Conservation (phyloP, 108 stramenopile genomes). For the Nannochloropsis oceanica region DNA sequence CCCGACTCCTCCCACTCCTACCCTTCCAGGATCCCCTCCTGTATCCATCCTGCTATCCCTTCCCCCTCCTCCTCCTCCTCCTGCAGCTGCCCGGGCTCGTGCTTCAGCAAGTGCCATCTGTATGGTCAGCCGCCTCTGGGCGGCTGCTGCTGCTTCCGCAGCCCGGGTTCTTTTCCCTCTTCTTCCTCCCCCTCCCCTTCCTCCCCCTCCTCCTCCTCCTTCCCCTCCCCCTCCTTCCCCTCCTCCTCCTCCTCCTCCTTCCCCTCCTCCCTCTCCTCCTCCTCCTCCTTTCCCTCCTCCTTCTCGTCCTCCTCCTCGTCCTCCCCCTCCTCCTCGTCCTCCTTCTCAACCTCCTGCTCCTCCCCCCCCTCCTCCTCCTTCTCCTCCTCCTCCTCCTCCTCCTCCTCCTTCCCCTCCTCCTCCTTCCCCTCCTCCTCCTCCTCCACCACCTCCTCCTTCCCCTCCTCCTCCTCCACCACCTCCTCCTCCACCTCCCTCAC, state of each 20-base stretch:
- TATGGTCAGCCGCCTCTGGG: no score
- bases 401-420: not conserved
- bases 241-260: not conserved
- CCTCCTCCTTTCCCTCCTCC: not conserved
- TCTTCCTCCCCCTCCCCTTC: no score
- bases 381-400: not conserved
- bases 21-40: no score
- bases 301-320: not conserved
- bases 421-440: not conserved
- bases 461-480: not conserved
- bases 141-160: no score
- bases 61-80: no score
- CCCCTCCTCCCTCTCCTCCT: not conserved
- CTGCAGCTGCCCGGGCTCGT: no score
- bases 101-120: no score
- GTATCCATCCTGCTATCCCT: no score
- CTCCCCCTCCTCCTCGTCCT: not conserved
- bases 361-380: not conserved
- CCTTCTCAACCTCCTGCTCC: no score
- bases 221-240: not conserved
- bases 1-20: no score
- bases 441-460: not conserved
- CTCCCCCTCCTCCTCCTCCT: slow-evolving; percentile 1
- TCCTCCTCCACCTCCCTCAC: not conserved
- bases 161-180: no score